A percentile compares a stretch with the other conserved stretches of the same genome.
These are phyloP conservation scores for Cytidiella melzeri DNA, from an alignment of 768 basidiomycete genomes.

Conservation along the genomic window DNA sequence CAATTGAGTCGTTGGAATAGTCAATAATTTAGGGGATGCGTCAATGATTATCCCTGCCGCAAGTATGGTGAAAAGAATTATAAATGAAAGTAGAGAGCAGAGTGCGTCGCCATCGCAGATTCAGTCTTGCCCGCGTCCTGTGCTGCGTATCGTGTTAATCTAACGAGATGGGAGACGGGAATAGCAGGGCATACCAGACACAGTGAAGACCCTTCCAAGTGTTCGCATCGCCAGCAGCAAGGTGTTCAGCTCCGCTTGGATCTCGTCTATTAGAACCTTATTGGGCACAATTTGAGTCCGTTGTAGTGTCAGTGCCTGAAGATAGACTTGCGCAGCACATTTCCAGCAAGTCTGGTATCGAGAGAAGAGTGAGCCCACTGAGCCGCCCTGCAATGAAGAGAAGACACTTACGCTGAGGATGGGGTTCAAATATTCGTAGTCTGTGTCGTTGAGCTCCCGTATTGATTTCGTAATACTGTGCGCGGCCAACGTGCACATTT, in stretches of 20 bases:
- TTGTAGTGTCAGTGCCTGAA: slow-evolving; percentile 26
- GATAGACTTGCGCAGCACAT: slow-evolving; percentile 32
- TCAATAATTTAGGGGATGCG: no score
- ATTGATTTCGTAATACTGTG: slow-evolving; percentile 39
- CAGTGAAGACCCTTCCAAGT: slow-evolving; percentile 30
- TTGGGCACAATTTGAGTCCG: slow-evolving; percentile 13
- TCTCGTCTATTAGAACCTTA: slow-evolving; percentile 13
- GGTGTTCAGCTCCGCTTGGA: slow-evolving; percentile 30
- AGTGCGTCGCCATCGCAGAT: slow-evolving; percentile 1
- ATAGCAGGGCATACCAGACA: slow-evolving; percentile 27
- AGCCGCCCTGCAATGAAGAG: neutral
- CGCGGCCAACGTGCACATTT: slow-evolving; percentile 38
- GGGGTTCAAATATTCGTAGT: slow-evolving; percentile 51
- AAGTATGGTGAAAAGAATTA: no score
- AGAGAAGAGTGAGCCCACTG: neutral
- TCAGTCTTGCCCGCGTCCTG: slow-evolving; percentile 5
- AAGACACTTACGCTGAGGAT: slow-evolving; percentile 40
- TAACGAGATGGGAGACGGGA: neutral
- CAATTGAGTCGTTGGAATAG: no score
- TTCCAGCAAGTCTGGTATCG: slow-evolving; percentile 34
- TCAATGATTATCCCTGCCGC: no score
- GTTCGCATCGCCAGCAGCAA: slow-evolving; percentile 30
- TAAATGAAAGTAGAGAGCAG: no score
- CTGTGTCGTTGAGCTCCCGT: slow-evolving; percentile 39
- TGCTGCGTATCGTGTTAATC: neutral